Evolutionary conservation across 768 basidiomycete genomes (phyloP).

Genomic region (Pleurotus tuoliensis): DNA sequence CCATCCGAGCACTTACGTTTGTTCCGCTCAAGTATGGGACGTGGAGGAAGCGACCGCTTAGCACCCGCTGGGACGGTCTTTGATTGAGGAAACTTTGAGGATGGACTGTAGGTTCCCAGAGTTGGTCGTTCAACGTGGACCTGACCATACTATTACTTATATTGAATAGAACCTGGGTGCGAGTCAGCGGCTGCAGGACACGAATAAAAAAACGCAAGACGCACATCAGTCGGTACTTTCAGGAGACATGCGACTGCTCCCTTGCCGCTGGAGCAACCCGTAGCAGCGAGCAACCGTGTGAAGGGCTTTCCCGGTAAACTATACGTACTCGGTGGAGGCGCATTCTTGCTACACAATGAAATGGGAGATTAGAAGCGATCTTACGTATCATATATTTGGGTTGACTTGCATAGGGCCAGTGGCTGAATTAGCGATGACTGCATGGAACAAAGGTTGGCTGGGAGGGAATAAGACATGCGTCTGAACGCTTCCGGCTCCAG

Average conservation of each 20-base stretch:
- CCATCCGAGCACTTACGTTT: conserved; percentile 32
- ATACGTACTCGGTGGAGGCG: conserved; percentile 40
- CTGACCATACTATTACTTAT: conserved; percentile 43
- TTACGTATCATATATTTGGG: no score
- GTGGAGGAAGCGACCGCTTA: conserved; percentile 45
- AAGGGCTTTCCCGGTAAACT: conserved; percentile 52
- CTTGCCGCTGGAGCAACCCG: conserved; percentile 37
- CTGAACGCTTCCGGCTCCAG: conserved; percentile 48
- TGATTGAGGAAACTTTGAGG: conserved; percentile 38
- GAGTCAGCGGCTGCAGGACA: no score
- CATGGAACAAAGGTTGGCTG: conserved; percentile 37
- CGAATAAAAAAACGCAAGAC: background rate
- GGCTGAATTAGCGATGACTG: conserved; percentile 49
- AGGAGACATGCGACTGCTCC: conserved; percentile 43
- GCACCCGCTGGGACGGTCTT: conserved; percentile 41
- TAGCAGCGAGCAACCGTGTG: conserved; percentile 38
- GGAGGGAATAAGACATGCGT: conserved; percentile 44
- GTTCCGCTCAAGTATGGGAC: conserved; percentile 53
- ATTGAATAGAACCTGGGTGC: conserved; percentile 39
- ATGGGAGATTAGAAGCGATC: no score
- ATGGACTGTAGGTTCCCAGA: conserved; percentile 56
- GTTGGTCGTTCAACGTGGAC: conserved; percentile 43
- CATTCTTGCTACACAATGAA: conserved; percentile 40
- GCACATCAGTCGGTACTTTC: conserved; percentile 39
- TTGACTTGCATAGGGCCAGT: conserved; percentile 49